Conservation (phyloP, 805 yeast genomes). For the Ogataea wickerhamii region DNA sequence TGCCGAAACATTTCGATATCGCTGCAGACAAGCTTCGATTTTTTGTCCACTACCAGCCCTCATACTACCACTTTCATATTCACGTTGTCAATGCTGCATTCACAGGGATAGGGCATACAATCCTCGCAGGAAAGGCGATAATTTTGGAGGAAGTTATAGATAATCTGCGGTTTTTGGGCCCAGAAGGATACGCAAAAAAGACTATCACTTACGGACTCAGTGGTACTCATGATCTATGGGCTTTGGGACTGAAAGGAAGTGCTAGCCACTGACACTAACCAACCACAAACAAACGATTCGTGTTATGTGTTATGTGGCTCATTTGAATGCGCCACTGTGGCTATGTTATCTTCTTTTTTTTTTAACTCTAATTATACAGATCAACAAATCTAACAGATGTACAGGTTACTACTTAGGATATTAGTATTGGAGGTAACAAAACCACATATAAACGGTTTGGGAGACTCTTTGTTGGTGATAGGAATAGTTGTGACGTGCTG, state of each 20-base stretch:
- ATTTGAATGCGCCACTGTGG: not conserved
- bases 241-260: constrained; percentile 27
- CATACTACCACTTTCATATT: constrained; percentile 92
- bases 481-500: too few species aligned
- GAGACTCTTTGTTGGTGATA: too few species aligned
- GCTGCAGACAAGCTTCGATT: constrained; percentile 58
- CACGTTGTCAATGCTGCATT: constrained; percentile 78
- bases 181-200: constrained; percentile 53
- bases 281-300: too few species aligned
- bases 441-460: too few species aligned
- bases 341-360: not conserved
- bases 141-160: constrained; percentile 80
- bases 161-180: constrained; percentile 50
- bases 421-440: too few species aligned
- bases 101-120: constrained; percentile 64
- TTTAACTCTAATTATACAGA: not conserved
- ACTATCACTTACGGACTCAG: constrained; percentile 67
- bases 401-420: too few species aligned
- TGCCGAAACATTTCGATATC: constrained; percentile 48
- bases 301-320: not conserved
- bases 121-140: constrained; percentile 76
- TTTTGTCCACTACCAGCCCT: constrained; percentile 92
- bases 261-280: too few species aligned
- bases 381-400: constrained; percentile 1
- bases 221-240: constrained; percentile 77